Evolutionary conservation across 768 basidiomycete genomes (phyloP).

Genomic region (Amanita fuliginea): DNA sequence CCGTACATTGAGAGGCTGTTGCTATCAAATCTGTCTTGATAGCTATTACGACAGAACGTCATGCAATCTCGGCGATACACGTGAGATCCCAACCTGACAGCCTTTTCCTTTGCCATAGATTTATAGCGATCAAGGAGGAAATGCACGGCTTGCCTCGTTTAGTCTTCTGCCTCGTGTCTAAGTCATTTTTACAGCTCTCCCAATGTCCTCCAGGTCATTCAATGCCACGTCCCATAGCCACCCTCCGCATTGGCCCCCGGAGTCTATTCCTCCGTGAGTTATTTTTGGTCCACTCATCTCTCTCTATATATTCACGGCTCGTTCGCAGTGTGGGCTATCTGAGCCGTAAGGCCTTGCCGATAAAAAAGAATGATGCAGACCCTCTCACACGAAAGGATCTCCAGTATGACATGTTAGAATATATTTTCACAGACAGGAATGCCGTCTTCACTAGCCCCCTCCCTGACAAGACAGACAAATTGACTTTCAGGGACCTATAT

Average conservation of each 20-base stretch:
- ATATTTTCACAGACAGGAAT: constrained; percentile 63
- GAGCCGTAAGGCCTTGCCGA: constrained; percentile 62
- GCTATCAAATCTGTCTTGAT: constrained; percentile 1
- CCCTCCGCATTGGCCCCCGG: constrained; percentile 30
- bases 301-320: constrained; percentile 7
- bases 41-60: constrained; percentile 13
- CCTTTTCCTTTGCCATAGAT: constrained; percentile 12
- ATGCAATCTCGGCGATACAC: constrained; percentile 18
- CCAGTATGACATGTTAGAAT: constrained; percentile 74
- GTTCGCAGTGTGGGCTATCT: constrained; percentile 41
- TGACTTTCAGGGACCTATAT: constrained; percentile 78
- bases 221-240: constrained; percentile 17
- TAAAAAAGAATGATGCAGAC: constrained; percentile 76
- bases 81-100: constrained; percentile 23
- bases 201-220: constrained; percentile 38
- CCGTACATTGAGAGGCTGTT: neutral
- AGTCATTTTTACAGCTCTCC: constrained; percentile 15
- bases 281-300: constrained; percentile 8
- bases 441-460: constrained; percentile 62
- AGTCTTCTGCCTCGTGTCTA: constrained; percentile 24
- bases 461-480: constrained; percentile 35
- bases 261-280: constrained; percentile 44
- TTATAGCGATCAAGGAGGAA: constrained; percentile 7
- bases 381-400: constrained; percentile 77
- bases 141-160: constrained; percentile 9